Evolutionary conservation across 257 asterid genomes (phyloP).

Genomic region (Penstemon davidsonii): DNA sequence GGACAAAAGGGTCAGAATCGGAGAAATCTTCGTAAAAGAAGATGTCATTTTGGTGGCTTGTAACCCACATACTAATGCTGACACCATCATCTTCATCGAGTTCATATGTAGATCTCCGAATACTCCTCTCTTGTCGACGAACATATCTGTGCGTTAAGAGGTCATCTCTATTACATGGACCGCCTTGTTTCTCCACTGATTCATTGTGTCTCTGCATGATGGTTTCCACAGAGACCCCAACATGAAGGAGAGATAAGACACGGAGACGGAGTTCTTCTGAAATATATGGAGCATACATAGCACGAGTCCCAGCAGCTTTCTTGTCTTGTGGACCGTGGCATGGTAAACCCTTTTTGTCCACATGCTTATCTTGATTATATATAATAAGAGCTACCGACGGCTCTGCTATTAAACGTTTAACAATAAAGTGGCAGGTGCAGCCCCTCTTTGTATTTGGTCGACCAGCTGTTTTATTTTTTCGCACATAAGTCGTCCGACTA

Average conservation of each 20-base stretch:
- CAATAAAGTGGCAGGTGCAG: conserved; percentile 93
- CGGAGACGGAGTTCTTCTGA: conserved; percentile 95
- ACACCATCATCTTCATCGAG: conserved; percentile 79
- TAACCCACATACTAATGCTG: conserved; percentile 81
- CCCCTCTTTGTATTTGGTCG: conserved; percentile 98
- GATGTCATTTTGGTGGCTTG: conserved; percentile 62
- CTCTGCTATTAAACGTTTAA: conserved; percentile 85
- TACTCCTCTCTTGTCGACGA: conserved; percentile 89
- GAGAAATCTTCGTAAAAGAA: conserved; percentile 87
- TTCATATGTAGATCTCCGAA: conserved; percentile 70
- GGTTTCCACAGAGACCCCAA: conserved; percentile 96
- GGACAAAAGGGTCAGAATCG: conserved; percentile 69
- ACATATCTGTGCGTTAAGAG: conserved; percentile 92
- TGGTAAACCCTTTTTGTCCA: conserved; percentile 79
- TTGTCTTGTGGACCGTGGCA: conserved; percentile 95
- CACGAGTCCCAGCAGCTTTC: conserved; percentile 89
- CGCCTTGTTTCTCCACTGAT: conserved; percentile 91
- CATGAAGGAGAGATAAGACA: conserved; percentile 78
- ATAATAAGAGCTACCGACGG: conserved; percentile 86
- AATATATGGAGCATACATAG: conserved; percentile 98
- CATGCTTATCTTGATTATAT: conserved; percentile 83
- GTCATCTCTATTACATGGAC: conserved; percentile 93
- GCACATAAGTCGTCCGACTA: conserved; percentile 72
- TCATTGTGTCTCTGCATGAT: conserved; percentile 96
- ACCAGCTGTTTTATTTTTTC: conserved; percentile 79